phyloP scores from a whole-genome alignment of 768 basidiomycete species.

The Ephemerocybe angulata region DNA sequence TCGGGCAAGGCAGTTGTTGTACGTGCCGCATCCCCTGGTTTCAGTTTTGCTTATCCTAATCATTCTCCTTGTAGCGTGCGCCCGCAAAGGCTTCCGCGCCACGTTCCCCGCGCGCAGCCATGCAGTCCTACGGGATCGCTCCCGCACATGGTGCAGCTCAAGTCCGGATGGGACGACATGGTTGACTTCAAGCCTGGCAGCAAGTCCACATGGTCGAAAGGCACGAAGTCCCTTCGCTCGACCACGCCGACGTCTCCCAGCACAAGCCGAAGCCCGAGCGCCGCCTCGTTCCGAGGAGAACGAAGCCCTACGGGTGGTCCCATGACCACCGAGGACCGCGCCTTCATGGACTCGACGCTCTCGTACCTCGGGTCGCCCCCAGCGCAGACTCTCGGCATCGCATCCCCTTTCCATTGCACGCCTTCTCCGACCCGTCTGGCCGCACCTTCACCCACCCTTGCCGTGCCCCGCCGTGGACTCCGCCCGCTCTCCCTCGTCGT shows the following conservation, averaged over 20 bases:
- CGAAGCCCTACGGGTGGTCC: neutral
- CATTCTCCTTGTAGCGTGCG: neutral
- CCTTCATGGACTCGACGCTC: conserved; percentile 41
- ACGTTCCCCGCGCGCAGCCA: conserved; percentile 16
- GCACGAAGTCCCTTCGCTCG: conserved; percentile 16
- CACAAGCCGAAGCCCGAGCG: conserved; percentile 25
- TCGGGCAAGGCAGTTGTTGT: neutral
- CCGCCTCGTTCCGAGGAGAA: conserved; percentile 9
- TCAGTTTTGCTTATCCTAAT: neutral
- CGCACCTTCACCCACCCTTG: conserved; percentile 6
- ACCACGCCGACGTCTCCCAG: conserved; percentile 17
- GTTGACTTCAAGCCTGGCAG: conserved; percentile 31
- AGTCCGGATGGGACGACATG: conserved; percentile 52
- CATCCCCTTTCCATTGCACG: conserved; percentile 15
- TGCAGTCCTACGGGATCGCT: conserved; percentile 13
- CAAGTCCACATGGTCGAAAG: conserved; percentile 12
- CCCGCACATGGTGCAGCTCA: conserved; percentile 34
- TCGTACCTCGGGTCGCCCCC: conserved; percentile 44
- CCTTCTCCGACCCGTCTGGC: conserved; percentile 10
- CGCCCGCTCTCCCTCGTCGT: conserved; percentile 9
- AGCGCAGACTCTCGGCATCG: conserved; percentile 39
- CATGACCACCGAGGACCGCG: conserved; percentile 31
- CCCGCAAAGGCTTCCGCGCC: neutral
- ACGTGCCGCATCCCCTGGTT: neutral
- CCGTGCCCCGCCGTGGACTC: conserved; percentile 8